Evolutionary conservation across 257 asterid species (phyloP).

Genomic region (Echium plantagineum): DNA sequence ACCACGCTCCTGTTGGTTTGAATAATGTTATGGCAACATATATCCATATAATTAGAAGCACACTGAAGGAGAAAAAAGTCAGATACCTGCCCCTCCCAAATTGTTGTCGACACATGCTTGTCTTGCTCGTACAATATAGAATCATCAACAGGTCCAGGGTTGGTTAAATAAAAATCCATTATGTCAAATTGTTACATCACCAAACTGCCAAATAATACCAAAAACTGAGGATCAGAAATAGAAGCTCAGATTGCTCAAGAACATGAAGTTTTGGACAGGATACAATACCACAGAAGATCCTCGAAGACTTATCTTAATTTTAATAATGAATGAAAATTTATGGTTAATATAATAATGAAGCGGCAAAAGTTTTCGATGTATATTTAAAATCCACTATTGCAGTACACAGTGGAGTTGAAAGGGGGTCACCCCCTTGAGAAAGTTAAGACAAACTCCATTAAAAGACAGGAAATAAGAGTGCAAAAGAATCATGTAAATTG

Average conservation of each 20-base stretch:
- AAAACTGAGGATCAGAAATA: conserved; percentile 3
- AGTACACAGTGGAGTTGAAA: no score
- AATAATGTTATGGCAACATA: not conserved
- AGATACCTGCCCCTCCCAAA: conserved; percentile 95
- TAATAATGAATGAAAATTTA: not conserved
- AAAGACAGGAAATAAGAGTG: not conserved
- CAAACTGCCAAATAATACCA: conserved; percentile 13
- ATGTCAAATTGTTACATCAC: conserved; percentile 29
- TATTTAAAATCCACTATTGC: no score
- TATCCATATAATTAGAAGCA: conserved; percentile 3
- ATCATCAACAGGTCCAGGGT: conserved; percentile 81
- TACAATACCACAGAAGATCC: no score
- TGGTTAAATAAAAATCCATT: conserved; percentile 60
- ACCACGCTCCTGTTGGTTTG: conserved; percentile 67
- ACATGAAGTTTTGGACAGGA: not conserved
- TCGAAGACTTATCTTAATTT: no score
- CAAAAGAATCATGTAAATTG: not conserved
- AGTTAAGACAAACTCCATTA: no score
- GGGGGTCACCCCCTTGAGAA: no score
- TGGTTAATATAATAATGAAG: no score
- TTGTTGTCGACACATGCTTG: conserved; percentile 82
- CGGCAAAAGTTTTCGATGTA: no score
- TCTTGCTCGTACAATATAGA: conserved; percentile 83
- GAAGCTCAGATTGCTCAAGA: not conserved
- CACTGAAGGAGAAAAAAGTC: conserved; percentile 6